phyloP scores from a whole-genome alignment of 2,329 filamentous ascomycete genomes.

The Fusarium praegraminearum region DNA sequence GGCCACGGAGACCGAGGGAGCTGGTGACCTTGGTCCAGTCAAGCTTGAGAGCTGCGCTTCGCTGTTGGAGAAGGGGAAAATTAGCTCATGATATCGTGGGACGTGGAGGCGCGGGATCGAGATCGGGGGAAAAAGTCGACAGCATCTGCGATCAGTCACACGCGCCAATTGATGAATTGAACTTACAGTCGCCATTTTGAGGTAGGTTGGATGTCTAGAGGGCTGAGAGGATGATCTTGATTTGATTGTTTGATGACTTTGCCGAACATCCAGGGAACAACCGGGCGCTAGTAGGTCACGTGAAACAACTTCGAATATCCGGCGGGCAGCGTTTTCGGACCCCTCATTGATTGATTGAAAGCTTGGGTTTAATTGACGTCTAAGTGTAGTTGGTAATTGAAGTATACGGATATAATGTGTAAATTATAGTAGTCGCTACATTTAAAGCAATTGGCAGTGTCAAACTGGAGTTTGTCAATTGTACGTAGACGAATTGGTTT shows the following conservation, averaged over 20 bases:
- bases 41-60: conserved; percentile 98
- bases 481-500: neutral
- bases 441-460: neutral
- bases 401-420: neutral
- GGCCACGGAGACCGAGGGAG: conserved; percentile 95
- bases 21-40: conserved; percentile 97
- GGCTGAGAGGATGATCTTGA: conserved; percentile 64
- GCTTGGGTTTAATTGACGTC: neutral
- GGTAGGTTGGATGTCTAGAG: conserved; percentile 59
- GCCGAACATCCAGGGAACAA: conserved; percentile 57
- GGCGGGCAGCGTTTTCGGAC: conserved; percentile 35
- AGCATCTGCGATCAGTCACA: conserved; percentile 34
- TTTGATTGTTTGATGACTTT: conserved; percentile 59
- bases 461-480: neutral
- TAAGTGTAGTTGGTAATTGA: neutral
- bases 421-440: neutral
- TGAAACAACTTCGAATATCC: conserved; percentile 42
- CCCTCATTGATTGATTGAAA: conserved; percentile 41
- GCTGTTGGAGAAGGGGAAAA: conserved; percentile 69
- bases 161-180: conserved; percentile 48
- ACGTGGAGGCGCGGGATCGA: conserved; percentile 33
- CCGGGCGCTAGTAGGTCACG: conserved; percentile 50
- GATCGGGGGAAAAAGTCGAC: conserved; percentile 25
- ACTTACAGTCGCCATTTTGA: conserved; percentile 79
- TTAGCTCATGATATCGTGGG: conserved; percentile 63